Evolutionary conservation across 805 yeast species (phyloP).

Genomic region (Wickerhamiella spandovensis): DNA sequence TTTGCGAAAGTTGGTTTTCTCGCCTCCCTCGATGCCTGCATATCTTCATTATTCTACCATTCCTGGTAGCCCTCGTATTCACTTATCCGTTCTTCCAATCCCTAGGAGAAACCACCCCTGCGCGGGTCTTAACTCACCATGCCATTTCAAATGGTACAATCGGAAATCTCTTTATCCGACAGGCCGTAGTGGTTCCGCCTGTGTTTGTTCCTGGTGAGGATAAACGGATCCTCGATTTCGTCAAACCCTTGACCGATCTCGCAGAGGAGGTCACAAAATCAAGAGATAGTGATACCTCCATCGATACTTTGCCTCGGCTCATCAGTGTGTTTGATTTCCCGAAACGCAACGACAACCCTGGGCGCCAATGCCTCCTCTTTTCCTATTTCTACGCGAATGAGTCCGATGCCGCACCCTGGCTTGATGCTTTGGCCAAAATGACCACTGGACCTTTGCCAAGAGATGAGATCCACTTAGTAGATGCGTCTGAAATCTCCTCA

Average conservation of each 20-base stretch:
- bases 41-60: slow-evolving; percentile 4
- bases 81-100: slow-evolving; percentile 6
- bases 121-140: slow-evolving; percentile 3
- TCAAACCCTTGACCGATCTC: slow-evolving; percentile 4
- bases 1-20: neutral
- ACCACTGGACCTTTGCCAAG: neutral
- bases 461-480: neutral
- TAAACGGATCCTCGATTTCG: neutral
- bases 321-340: slow-evolving; percentile 1
- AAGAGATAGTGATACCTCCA: neutral
- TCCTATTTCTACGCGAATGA: slow-evolving; percentile 2
- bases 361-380: slow-evolving; percentile 4
- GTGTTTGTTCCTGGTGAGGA: slow-evolving; percentile 3
- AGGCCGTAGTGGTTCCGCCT: slow-evolving; percentile 8
- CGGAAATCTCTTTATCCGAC: slow-evolving; percentile 1
- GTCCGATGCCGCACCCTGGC: slow-evolving; percentile 1
- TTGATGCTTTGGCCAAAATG: neutral
- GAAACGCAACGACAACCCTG: neutral
- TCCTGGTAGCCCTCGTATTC: slow-evolving; percentile 1
- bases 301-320: neutral
- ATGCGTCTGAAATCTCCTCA: neutral
- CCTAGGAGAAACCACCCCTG: neutral
- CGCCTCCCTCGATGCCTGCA: slow-evolving; percentile 1
- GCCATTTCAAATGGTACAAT: neutral
- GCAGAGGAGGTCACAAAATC: neutral